phyloP scores from a whole-genome alignment of 345 rosid genomes.

The Aquilaria malaccensis region DNA sequence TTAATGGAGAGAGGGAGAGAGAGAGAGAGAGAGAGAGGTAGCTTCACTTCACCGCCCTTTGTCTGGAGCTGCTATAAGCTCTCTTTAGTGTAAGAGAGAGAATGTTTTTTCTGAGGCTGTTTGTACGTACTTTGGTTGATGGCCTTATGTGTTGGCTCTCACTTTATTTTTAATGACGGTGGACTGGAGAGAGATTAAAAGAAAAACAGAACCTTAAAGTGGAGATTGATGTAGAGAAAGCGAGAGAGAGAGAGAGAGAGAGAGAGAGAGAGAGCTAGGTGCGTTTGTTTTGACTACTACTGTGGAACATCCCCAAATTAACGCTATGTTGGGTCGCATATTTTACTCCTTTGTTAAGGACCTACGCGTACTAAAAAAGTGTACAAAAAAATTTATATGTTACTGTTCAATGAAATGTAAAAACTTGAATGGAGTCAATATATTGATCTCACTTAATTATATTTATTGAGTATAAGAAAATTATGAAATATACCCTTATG shows the following conservation, averaged over 20 bases:
- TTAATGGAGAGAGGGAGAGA: slow-evolving; percentile 23
- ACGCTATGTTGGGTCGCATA: slow-evolving; percentile 8
- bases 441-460: too few relatives aligned
- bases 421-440: too few relatives aligned
- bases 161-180: slow-evolving; percentile 21
- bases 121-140: slow-evolving; percentile 13
- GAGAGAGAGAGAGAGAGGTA: slow-evolving; percentile 16
- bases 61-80: slow-evolving; percentile 32
- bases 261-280: slow-evolving; percentile 3
- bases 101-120: slow-evolving; percentile 35
- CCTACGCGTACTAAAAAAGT: too few relatives aligned
- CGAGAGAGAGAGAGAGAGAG: background rate
- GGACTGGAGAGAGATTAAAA: background rate
- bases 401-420: too few relatives aligned
- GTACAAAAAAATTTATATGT: too few relatives aligned
- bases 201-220: background rate
- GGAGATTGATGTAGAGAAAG: too few relatives aligned
- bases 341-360: too few relatives aligned
- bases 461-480: too few relatives aligned
- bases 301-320: slow-evolving; percentile 4
- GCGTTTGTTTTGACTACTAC: slow-evolving; percentile 33
- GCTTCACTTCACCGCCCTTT: slow-evolving; percentile 28
- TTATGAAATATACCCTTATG: too few relatives aligned
- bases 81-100: slow-evolving; percentile 41
- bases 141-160: slow-evolving; percentile 37